Evolutionary conservation across 148 eudicot genomes (phyloP).

Genomic region (Spergularia bocconei): DNA sequence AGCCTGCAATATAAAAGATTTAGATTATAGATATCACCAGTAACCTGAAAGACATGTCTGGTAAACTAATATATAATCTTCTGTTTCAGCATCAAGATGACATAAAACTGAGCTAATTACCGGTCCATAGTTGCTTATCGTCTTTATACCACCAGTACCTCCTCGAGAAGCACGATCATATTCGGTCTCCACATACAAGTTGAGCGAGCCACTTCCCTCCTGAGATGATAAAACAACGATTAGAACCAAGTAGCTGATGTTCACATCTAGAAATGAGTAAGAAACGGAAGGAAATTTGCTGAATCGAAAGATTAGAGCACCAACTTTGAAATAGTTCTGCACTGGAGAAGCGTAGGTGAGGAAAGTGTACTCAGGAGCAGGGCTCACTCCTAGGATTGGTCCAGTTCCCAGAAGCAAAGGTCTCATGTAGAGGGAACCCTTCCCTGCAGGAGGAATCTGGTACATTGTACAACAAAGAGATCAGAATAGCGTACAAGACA

Average conservation of each 20-base stretch:
- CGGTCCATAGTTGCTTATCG: constrained; percentile 84
- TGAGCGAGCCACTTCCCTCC: constrained; percentile 75
- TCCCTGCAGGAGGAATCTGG: constrained; percentile 93
- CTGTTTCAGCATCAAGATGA: not conserved
- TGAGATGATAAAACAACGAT: constrained; percentile 21
- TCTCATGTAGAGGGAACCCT: constrained; percentile 87
- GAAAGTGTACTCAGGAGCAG: constrained; percentile 84
- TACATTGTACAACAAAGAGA: constrained; percentile 1
- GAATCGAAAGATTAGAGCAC: not conserved
- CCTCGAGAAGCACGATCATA: constrained; percentile 86
- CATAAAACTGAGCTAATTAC: constrained; percentile 33
- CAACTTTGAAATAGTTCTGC: constrained; percentile 83
- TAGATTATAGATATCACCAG: not conserved
- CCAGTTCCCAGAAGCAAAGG: constrained; percentile 92
- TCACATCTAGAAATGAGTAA: not conserved
- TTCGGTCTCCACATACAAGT: constrained; percentile 69
- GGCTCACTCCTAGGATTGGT: constrained; percentile 67
- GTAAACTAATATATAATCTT: not conserved
- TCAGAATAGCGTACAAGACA: too few relatives aligned
- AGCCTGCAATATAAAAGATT: constrained; percentile 33
- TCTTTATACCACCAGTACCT: constrained; percentile 89
- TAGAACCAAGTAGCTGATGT: not conserved
- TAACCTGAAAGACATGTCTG: not conserved
- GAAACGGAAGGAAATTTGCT: not conserved
- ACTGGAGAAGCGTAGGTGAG: constrained; percentile 90